Evolutionary conservation across 2,329 filamentous ascomycete genomes (phyloP).

Genomic region (Penicillium sp.): DNA sequence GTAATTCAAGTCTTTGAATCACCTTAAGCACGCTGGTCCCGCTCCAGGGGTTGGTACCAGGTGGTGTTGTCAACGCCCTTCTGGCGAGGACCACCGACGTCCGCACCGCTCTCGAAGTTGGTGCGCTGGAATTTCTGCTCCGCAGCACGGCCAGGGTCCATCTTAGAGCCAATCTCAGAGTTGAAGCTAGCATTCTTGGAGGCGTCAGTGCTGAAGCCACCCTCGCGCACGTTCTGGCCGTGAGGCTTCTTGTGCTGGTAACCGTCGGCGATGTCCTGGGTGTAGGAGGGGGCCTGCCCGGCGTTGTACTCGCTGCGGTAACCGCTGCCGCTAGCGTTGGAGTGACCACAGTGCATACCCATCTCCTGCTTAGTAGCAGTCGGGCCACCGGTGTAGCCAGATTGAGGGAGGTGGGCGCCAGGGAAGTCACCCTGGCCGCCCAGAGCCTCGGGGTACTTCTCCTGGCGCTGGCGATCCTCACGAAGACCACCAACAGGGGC

Average conservation of each 20-base stretch:
- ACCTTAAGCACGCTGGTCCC: conserved; percentile 31
- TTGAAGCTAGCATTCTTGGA: conserved; percentile 52
- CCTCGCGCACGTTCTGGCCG: conserved; percentile 52
- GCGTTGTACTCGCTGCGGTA: conserved; percentile 26
- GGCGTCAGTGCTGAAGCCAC: conserved; percentile 41
- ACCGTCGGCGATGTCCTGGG: conserved; percentile 33
- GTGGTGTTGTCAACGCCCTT: conserved; percentile 25
- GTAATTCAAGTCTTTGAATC: neutral
- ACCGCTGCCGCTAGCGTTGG: conserved; percentile 26
- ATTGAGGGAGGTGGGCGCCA: conserved; percentile 33
- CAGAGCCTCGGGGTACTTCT: conserved; percentile 42
- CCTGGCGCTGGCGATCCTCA: conserved; percentile 43
- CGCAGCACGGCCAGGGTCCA: conserved; percentile 56
- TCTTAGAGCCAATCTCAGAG: conserved; percentile 52
- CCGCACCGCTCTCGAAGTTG: conserved; percentile 29
- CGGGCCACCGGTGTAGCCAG: conserved; percentile 38
- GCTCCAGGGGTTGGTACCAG: conserved; percentile 25
- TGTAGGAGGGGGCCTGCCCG: conserved; percentile 39
- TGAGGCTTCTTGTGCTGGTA: conserved; percentile 46
- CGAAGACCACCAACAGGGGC: conserved; percentile 48
- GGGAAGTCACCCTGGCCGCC: conserved; percentile 41
- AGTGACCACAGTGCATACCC: conserved; percentile 22
- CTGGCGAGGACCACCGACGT: conserved; percentile 27
- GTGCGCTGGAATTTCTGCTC: conserved; percentile 36
- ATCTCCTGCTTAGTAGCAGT: conserved; percentile 33